Base-by-base conservation (phyloP, 192 early-diverging fungal species). In the Coemansia sp. region DNA sequence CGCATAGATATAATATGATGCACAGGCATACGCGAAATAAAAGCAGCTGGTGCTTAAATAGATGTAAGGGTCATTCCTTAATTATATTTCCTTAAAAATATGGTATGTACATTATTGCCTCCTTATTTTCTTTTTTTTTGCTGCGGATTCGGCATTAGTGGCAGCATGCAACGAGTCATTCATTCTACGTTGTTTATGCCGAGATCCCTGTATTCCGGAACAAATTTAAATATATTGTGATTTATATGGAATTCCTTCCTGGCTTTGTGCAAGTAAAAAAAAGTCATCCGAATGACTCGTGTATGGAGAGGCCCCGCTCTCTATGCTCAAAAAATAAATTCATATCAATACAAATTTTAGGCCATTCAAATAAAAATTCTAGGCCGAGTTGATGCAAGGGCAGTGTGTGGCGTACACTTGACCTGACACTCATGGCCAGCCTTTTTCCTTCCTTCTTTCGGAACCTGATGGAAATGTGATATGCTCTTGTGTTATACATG, bases 361-460 rank as follows among this genome's bases (percentile, higher is more conserved):
- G 1, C 15, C 3, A 15, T 39, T 39, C 15, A 39, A 39, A 39
- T 39, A 39, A 31, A 33, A 33, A 28, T 26, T 4, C 30, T 15
- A 57, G 2, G 55, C 28, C n/a, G n/a, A n/a, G n/a, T 31, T 15
- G 18, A 57, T 57, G 55, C 55, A 57, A 57, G 55, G 55, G 55
- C 18, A 8, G 18, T 34, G 55, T 34, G 55, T 57, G 55, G 55
- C 55, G 55, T 9, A 15, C 55, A 57, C 55, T 57, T 34, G 55
- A 20, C 55, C 7, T 3, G 30, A n/a, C 55, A 57, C 10, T 57
- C 25, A 31, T 26, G 7, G 25, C 7, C 25, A 51, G 48, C 48
- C 48, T 8, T 51, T 12, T 13, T 51, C 37, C 37, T 13, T 26
- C 23, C 23, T 7, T 25, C 21, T 25, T 49, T 13, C 48, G 48